Base-by-base conservation (phyloP, 164 flowering plant genomes). In the Aristolochia fimbriata region DNA sequence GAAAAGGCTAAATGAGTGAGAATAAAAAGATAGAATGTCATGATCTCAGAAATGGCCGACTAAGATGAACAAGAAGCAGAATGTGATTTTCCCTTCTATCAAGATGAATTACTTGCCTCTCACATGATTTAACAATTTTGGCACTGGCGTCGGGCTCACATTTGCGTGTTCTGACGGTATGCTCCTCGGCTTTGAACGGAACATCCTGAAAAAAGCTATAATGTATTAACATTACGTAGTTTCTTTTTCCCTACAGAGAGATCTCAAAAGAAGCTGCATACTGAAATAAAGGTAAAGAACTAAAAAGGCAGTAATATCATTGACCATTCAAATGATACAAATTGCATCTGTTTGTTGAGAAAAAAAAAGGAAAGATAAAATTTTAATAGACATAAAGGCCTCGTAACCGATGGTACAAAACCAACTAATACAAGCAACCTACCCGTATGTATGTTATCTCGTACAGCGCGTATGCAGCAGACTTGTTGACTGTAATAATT, bases 111-210 rank as follows among this genome's bases (percentile, higher is more conserved):
- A 67, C 79, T 80, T 71, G 73, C 96, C 96, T 89, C 73, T 86
- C 90, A 69, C 96, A 89, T 31, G 74, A 75, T 75, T 82, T 53
- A 51, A 89, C 91, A 57, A 90, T 80, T 22, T 74, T 55, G 50
- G 83, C 77, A 71, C 74, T 72, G 51, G 97, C 98, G 74, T 85
- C 88, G 11, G 80, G 84, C 70, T 80, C 86, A 65, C 97, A 93
- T 75, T 88, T 93, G 10, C 91, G 81, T 8, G 92, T 87, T 72
- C 80, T 69, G 47, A 86, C 86, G 72, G 60, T 78, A 55, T 62
- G 77, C 64, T 93, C 98, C 65, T 71, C 68, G 6, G 98, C 96
- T 65, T 81, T 87, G 67, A 77, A 93, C 15, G 96, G 78, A 65
- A 90, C 94, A 81, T 93, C 98, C 96, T 92, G 73, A 16, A 49